These are phyloP conservation scores for Skeletonema costatum DNA, from an alignment of 108 stramenopile species.

Conservation along the genomic window DNA sequence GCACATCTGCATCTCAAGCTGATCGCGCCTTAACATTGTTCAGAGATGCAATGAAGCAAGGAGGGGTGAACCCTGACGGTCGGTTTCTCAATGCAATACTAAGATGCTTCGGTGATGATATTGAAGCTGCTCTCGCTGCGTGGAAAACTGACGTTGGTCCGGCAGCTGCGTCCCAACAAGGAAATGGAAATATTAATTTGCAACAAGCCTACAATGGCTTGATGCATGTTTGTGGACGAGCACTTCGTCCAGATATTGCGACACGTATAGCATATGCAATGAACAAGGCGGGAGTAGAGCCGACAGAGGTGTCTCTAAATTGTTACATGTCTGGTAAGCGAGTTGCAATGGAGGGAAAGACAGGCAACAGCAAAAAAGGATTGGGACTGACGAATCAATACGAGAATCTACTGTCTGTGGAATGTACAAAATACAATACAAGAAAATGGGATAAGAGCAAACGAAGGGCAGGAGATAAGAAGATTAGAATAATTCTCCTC, in stretches of 20 bases:
- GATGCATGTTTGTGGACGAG: constrained; percentile 76
- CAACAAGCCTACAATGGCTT: constrained; percentile 84
- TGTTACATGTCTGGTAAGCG: constrained; percentile 68
- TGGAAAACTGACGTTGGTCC: constrained; percentile 71
- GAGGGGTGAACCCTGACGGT: constrained; percentile 58
- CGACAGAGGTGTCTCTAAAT: constrained; percentile 60
- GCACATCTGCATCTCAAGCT: constrained; percentile 12
- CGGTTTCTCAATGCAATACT: constrained; percentile 80
- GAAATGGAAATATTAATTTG: constrained; percentile 52
- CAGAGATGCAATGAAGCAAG: constrained; percentile 28
- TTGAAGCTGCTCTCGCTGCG: constrained; percentile 58
- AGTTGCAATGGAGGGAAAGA: constrained; percentile 5
- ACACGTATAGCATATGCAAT: constrained; percentile 74
- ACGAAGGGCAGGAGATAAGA: constrained; percentile 58
- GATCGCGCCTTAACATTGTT: constrained; percentile 29
- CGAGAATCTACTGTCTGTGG: constrained; percentile 68
- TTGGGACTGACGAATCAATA: constrained; percentile 57
- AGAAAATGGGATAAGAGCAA: constrained; percentile 50
- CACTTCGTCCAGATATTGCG: constrained; percentile 73
- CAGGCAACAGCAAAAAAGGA: constrained; percentile 1
- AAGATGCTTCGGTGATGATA: constrained; percentile 77
- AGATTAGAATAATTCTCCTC: constrained; percentile 72
- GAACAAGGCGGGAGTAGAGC: constrained; percentile 72
- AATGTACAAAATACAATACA: constrained; percentile 74
- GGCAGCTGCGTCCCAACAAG: constrained; percentile 49